Base-by-base conservation (phyloP, 305 asterid genomes). In the Ruellia speciosa region DNA sequence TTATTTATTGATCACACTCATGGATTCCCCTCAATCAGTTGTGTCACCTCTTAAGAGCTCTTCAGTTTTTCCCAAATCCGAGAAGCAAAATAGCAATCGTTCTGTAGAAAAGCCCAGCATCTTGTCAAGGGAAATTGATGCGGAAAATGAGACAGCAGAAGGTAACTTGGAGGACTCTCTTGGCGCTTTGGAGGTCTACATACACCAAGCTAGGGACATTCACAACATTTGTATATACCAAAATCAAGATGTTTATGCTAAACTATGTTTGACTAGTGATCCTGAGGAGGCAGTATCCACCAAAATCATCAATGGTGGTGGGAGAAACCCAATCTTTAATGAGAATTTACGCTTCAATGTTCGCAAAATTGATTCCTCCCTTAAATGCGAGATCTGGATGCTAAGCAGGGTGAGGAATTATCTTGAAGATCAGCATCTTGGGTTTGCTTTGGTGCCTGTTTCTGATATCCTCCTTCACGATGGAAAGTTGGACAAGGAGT, bases 331-430 rank as follows among this genome's bases (percentile, higher is more conserved):
- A 0, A 69, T 93, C 66, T 93, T 93, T 73, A 78, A 89, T 5
- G 90, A 93, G 59, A 75, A 66, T 52, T 72, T 89, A 12, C 37
- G 71, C 12, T 88, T 93, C 14, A 70, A 72, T 24, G 82, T 89
- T 48, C 75, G 76, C 14, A 85, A 75, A 5, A 72, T 76, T 15
- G 85, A 93, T 55, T 78, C 96, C 41, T 86, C 95, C 3, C 83
- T 93, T 6, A 89, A 85, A 64, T 89, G 96, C 59, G 99, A 93
- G 81, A 72, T 93, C 66, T 93, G 96, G 96, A 93, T 93, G 99
- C 85, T 93, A 18, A 93, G 99, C 70, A 79, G 97, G 75, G 97
- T 89, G 62, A 80, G 66, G 74, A 93, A 93, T 70, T 93, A 93
- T 72, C 81, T 93, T 14, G 94, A 93, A 71, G 99, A 93, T 55